phyloP scores from a whole-genome alignment of 257 asterid species.

The Eustoma russellianum region DNA sequence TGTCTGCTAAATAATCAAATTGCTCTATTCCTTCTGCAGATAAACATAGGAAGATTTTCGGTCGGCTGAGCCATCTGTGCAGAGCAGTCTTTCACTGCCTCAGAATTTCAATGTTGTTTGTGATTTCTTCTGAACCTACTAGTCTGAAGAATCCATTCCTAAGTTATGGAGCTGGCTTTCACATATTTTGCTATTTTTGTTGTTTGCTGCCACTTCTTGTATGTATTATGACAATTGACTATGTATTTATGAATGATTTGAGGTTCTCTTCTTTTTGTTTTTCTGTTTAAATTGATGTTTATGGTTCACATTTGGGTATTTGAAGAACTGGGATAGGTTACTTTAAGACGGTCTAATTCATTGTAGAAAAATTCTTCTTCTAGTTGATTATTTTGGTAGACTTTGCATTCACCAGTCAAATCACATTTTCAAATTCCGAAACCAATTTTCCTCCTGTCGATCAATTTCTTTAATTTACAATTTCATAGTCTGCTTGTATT shows the following conservation, averaged over 20 bases:
- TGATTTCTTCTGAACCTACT: too few species aligned
- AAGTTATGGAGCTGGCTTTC: slow-evolving; percentile 18
- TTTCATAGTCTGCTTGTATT: too few species aligned
- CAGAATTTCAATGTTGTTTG: slow-evolving; percentile 3
- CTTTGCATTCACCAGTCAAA: too few species aligned
- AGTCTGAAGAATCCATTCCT: slow-evolving; percentile 8
- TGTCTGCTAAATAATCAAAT: too few species aligned
- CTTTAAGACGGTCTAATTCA: too few species aligned
- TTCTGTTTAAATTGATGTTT: slow-evolving; percentile 1
- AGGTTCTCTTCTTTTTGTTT: background rate
- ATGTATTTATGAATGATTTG: slow-evolving; percentile 1
- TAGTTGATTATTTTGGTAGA: too few species aligned
- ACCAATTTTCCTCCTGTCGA: too few species aligned
- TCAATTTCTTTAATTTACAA: too few species aligned
- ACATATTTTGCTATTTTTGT: slow-evolving; percentile 8
- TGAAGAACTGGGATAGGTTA: too few species aligned
- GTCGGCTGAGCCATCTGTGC: slow-evolving; percentile 2
- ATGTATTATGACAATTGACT: slow-evolving; percentile 13
- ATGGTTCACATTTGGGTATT: background rate
- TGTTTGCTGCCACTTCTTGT: slow-evolving; percentile 13
- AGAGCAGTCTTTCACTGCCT: slow-evolving; percentile 6
- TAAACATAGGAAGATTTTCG: slow-evolving; percentile 11
- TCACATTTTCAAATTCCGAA: too few species aligned
- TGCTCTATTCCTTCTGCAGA: slow-evolving; percentile 18
- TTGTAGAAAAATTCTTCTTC: too few species aligned